Base-by-base conservation (phyloP, 2,329 filamentous ascomycete species). In the Paecilomyces variotii region DNA sequence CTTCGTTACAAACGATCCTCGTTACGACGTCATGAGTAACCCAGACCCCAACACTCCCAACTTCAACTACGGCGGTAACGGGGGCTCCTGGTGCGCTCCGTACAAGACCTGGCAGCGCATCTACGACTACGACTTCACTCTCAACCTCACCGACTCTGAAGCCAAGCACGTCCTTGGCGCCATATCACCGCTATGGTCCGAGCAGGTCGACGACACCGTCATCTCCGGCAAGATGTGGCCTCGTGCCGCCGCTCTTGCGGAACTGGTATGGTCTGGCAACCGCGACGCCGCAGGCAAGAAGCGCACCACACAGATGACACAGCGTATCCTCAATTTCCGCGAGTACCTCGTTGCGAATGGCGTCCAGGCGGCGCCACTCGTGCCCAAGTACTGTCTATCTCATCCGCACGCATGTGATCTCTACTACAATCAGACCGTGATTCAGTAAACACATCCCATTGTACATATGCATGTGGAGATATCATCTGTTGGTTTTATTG, bases 31-130 rank as follows among this genome's bases (percentile, higher is more conserved):
- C 32, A 75, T 78, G 72, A 66, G 67, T 51, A 84, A 84, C 67
- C 81, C 82, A 0, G 76, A 79, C 60, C 70, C 74, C 5, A 66
- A 65, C 19, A 68, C 66, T 0, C 68, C 75, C 3, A 82, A 74
- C 65, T 83, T 83, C 77, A 84, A 84, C 74, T 84, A 79, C 66
- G 74, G 74, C n/a, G 82, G 77, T 52, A 62, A 57, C 25, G 81
- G 82, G 45, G 82, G 81, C 19, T 81, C 78, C n/a, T 84, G 81
- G 81, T 84, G 82, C 65, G 78, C 77, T 0, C 82, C 82, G 0
- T 84, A 83, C 75, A 84, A 84, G 68, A 82, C 80, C 24, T 84
- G 81, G 81, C 82, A 84, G 67, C 80, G 81, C 54, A 83, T 84
- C 70, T 84, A 84, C 70, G 75, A 82, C 74, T 84, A 79, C 67